These are phyloP conservation scores for Moesziomyces aphidis DNA, from an alignment of 1,284 basidiomycete species.

Conservation along the genomic window DNA sequence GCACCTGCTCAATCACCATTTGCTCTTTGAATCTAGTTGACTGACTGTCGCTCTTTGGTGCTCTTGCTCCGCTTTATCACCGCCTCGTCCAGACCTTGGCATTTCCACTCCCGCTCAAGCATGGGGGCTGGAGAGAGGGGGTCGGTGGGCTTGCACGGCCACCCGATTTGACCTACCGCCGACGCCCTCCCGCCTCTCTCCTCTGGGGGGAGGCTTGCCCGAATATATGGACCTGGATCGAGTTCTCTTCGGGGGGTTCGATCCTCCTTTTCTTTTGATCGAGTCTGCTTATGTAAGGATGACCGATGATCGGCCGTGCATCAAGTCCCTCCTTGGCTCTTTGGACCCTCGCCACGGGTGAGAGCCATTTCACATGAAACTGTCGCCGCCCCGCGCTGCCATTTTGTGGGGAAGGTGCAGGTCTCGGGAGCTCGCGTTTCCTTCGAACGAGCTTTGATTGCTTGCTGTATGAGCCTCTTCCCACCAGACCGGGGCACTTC, in stretches of 20 bases:
- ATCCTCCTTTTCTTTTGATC: slow-evolving; percentile 23
- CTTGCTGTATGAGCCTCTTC: too few species aligned
- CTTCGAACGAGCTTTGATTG: too few species aligned
- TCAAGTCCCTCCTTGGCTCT: not conserved
- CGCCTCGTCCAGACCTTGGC: slow-evolving; percentile 42
- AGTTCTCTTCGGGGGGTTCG: slow-evolving; percentile 24
- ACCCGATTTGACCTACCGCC: slow-evolving; percentile 55
- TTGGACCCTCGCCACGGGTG: not conserved
- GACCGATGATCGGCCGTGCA: slow-evolving; percentile 5
- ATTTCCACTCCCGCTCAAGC: slow-evolving; percentile 57
- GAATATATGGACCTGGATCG: slow-evolving; percentile 50
- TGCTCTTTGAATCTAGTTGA: not conserved
- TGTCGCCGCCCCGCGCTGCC: too few species aligned
- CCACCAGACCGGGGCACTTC: too few species aligned
- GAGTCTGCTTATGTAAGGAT: slow-evolving; percentile 29
- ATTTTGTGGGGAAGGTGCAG: too few species aligned
- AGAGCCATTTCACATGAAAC: too few species aligned
- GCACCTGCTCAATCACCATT: not conserved
- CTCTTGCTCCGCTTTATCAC: not conserved
- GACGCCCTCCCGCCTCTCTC: slow-evolving; percentile 55
- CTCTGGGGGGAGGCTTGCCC: slow-evolving; percentile 53
- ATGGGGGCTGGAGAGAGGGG: slow-evolving; percentile 55
- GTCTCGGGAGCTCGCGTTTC: too few species aligned
- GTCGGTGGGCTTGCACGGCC: slow-evolving; percentile 56
- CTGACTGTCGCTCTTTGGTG: not conserved